Evolutionary conservation across 345 rosid genomes (phyloP).

Genomic region (Conringia planisiliqua): DNA sequence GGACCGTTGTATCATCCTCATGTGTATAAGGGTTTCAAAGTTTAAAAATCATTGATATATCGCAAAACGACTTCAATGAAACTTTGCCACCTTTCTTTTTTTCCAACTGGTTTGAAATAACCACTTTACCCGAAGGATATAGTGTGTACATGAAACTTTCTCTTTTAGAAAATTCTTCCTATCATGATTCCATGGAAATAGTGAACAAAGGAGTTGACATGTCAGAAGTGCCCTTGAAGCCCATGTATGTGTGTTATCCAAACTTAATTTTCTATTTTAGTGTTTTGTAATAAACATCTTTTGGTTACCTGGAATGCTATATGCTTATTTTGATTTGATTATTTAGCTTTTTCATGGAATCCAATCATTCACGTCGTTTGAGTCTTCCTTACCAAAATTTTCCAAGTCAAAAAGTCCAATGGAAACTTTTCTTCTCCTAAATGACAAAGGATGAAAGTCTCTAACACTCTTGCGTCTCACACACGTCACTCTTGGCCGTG

Average conservation of each 20-base stretch:
- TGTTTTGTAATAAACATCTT: not conserved
- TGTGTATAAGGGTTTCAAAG: not conserved
- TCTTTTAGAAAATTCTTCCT: not conserved
- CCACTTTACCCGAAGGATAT: not conserved
- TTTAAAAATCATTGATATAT: not conserved
- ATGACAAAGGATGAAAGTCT: not conserved
- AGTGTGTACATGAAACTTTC: not conserved
- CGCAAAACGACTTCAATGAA: not conserved
- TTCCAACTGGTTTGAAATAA: not conserved
- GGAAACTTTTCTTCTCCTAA: not conserved
- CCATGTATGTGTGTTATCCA: not conserved
- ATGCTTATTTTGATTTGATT: too few species aligned
- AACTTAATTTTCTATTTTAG: not conserved
- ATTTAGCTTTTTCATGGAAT: too few species aligned
- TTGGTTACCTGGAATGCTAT: too few species aligned
- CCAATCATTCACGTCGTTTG: too few species aligned
- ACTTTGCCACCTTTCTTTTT: not conserved
- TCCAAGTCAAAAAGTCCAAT: too few species aligned
- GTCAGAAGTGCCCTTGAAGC: too few species aligned
- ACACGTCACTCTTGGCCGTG: not conserved
- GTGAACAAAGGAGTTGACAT: not conserved
- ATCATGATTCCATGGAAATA: not conserved
- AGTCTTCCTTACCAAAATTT: not conserved
- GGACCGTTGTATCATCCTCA: not conserved
- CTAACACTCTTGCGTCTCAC: not conserved